A percentile compares a stretch with the other conserved stretches of the same genome.
Evolutionary conservation across 2,329 filamentous ascomycete genomes (phyloP).

Genomic region (Cercospora citrullina): DNA sequence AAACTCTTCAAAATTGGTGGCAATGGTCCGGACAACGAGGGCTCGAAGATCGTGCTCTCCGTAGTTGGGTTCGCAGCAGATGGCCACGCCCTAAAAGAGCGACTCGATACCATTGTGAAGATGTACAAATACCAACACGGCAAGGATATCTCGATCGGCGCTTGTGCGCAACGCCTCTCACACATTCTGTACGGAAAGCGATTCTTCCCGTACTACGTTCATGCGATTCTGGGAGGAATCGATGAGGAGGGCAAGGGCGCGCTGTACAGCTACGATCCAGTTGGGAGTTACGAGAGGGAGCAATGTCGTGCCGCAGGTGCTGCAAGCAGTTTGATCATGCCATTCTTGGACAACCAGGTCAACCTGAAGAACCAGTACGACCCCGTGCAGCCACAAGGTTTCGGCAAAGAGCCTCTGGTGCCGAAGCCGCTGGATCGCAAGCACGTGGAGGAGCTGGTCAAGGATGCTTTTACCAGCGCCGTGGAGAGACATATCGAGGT

Average conservation of each 20-base stretch:
- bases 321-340: constrained; percentile 87
- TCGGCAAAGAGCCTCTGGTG: constrained; percentile 72
- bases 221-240: constrained; percentile 88
- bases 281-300: constrained; percentile 96
- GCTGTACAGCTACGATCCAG: constrained; percentile 95
- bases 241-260: constrained; percentile 94
- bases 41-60: constrained; percentile 83
- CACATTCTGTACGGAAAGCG: constrained; percentile 97
- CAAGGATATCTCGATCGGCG: constrained; percentile 91
- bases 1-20: constrained; percentile 98
- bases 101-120: constrained; percentile 91
- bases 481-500: constrained; percentile 99
- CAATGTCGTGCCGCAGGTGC: constrained; percentile 93
- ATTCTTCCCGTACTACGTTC: constrained; percentile 98
- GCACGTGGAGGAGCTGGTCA: constrained; percentile 82
- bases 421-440: constrained; percentile 67
- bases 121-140: constrained; percentile 99
- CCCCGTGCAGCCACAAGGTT: constrained; percentile 79
- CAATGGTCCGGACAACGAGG: constrained; percentile 78
- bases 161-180: constrained; percentile 89
- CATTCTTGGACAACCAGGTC: constrained; percentile 98
- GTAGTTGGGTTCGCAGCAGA: constrained; percentile 96
- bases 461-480: constrained; percentile 96
- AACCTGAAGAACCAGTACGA: constrained; percentile 99
- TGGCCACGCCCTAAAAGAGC: constrained; percentile 89